Conservation (phyloP, 2,329 filamentous ascomycete genomes). For the Sphaerulina musiva region DNA sequence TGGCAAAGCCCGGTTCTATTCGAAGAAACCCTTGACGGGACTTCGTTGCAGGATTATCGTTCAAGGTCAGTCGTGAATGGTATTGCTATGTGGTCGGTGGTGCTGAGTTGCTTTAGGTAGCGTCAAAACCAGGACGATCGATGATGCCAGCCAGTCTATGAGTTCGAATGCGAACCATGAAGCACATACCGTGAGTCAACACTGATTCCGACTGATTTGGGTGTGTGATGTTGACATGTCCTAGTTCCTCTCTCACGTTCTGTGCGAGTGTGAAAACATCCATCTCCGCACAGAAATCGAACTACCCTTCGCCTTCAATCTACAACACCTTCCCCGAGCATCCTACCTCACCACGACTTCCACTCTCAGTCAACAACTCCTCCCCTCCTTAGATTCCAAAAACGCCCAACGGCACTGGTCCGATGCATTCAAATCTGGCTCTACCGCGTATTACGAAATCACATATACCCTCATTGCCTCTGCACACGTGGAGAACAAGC, state of each 20-base stretch:
- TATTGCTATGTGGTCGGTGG: background rate
- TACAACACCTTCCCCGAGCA: background rate
- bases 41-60: conserved; percentile 11
- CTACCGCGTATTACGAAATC: conserved; percentile 9
- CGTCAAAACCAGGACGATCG: conserved; percentile 9
- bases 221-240: too few relatives aligned
- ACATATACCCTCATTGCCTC: conserved; percentile 13
- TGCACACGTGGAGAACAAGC: conserved; percentile 6
- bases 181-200: conserved; percentile 7
- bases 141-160: conserved; percentile 5
- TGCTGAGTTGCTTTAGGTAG: conserved; percentile 1
- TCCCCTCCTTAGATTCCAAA: conserved; percentile 15
- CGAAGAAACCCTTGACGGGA: conserved; percentile 10
- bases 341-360: background rate
- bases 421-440: conserved; percentile 9
- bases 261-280: conserved; percentile 7
- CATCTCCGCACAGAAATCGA: conserved; percentile 2
- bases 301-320: conserved; percentile 12
- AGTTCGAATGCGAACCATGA: conserved; percentile 8
- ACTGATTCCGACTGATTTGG: too few relatives aligned
- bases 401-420: conserved; percentile 8
- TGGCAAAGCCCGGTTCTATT: conserved; percentile 10
- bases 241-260: conserved; percentile 12
- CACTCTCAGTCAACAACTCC: background rate
- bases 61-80: background rate